phyloP scores from a whole-genome alignment of 2,329 filamentous ascomycete species.

The Penicillium sp. region DNA sequence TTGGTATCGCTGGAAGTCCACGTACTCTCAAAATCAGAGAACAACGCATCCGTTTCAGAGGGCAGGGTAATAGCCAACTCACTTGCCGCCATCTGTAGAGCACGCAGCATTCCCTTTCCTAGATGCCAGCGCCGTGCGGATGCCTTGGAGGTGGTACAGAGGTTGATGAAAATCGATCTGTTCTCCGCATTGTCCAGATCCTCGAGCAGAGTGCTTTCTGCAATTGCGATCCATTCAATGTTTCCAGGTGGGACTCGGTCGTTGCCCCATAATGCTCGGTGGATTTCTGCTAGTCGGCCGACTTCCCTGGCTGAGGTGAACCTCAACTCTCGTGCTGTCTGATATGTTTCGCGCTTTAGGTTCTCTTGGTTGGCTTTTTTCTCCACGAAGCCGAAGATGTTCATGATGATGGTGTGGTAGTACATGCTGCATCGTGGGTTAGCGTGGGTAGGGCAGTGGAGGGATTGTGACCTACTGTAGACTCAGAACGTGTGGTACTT shows the following conservation, averaged over 20 bases:
- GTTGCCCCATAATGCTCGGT: neutral
- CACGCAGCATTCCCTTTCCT: neutral
- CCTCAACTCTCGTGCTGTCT: neutral
- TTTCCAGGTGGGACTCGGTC: neutral
- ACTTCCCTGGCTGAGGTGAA: neutral
- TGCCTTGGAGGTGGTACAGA: neutral
- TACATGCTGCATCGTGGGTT: neutral
- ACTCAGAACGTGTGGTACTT: neutral
- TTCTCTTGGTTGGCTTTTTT: neutral
- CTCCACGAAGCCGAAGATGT: neutral
- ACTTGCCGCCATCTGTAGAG: neutral
- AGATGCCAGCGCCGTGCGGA: neutral
- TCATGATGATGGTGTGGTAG: neutral
- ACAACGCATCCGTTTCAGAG: neutral
- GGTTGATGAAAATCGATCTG: neutral
- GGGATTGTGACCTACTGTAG: neutral
- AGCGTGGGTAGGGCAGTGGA: neutral
- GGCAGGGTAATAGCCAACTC: neutral
- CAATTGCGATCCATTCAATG: neutral
- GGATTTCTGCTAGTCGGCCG: neutral
- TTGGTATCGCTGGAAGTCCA: too few species aligned
- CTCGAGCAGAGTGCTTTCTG: neutral
- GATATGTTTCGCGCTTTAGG: neutral
- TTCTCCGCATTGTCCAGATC: neutral
- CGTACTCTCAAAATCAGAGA: too few species aligned